Evolutionary conservation across 371 early-diverging fungal genomes (phyloP).

Genomic region (Mortierella sp.): DNA sequence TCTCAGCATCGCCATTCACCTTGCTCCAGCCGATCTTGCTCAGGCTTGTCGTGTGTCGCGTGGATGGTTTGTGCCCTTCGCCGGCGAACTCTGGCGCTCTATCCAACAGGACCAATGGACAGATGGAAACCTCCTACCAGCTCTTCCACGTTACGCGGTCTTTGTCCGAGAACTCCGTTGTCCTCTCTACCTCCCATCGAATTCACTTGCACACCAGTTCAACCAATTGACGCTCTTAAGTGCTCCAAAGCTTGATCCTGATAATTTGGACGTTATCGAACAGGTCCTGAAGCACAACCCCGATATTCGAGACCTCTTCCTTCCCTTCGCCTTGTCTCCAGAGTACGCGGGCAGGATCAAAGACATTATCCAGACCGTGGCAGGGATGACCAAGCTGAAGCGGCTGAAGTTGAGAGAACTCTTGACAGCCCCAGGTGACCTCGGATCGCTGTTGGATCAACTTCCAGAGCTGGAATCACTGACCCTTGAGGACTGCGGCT

Average conservation of each 20-base stretch:
- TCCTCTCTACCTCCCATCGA: background rate
- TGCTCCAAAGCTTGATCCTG: background rate
- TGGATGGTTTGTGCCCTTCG: constrained; percentile 10
- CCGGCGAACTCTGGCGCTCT: constrained; percentile 12
- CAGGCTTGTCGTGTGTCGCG: constrained; percentile 6
- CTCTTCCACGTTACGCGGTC: constrained; percentile 2
- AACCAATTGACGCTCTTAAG: background rate
- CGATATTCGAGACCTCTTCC: background rate
- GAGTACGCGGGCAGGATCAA: background rate
- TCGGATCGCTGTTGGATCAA: background rate
- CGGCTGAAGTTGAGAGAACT: background rate
- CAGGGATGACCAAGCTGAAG: background rate
- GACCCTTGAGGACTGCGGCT: too few relatives aligned
- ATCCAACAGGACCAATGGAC: constrained; percentile 12
- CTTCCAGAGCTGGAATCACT: background rate
- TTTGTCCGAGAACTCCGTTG: constrained; percentile 15
- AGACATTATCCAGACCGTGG: background rate
- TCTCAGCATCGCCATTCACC: constrained; percentile 1
- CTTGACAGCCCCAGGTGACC: background rate
- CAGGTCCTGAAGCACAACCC: constrained; percentile 2
- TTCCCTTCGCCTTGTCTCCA: background rate
- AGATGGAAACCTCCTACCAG: background rate
- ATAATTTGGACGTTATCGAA: background rate
- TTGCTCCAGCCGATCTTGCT: constrained; percentile 14
- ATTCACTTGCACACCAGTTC: background rate